These are phyloP conservation scores for Penicillium olsonii DNA, from an alignment of 2,329 filamentous ascomycete genomes.

Conservation along the genomic window DNA sequence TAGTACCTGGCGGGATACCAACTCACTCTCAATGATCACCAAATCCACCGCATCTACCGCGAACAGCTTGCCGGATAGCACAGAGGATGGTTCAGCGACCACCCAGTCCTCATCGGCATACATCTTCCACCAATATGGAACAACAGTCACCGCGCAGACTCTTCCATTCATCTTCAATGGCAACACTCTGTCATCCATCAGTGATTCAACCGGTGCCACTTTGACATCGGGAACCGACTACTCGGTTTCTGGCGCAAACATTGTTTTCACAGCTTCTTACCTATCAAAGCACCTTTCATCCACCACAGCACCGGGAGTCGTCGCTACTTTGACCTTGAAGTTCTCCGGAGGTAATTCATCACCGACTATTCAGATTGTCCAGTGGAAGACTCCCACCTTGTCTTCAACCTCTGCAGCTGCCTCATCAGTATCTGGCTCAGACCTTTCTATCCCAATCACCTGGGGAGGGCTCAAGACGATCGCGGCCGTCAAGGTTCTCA, in stretches of 20 bases:
- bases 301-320: conserved; percentile 46
- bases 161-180: conserved; percentile 58
- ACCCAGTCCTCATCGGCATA: conserved; percentile 56
- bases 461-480: conserved; percentile 55
- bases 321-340: conserved; percentile 53
- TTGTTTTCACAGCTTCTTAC: conserved; percentile 53
- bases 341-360: conserved; percentile 54
- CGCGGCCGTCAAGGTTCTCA: conserved; percentile 55
- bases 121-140: conserved; percentile 56
- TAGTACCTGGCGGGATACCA: conserved; percentile 54
- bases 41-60: conserved; percentile 45
- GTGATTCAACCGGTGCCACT: conserved; percentile 36
- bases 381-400: conserved; percentile 52
- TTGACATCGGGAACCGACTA: conserved; percentile 50
- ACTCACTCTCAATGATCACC: conserved; percentile 51
- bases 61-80: conserved; percentile 57
- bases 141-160: conserved; percentile 43
- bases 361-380: conserved; percentile 52
- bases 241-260: conserved; percentile 44
- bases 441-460: conserved; percentile 53
- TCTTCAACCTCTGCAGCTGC: conserved; percentile 29
- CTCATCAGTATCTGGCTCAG: conserved; percentile 38
- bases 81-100: conserved; percentile 49
- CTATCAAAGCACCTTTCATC: conserved; percentile 48
- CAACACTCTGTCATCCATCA: conserved; percentile 52